These are phyloP conservation scores for Vaccinium macrocarpon DNA, from an alignment of 148 eudicot genomes.

Conservation along the genomic window DNA sequence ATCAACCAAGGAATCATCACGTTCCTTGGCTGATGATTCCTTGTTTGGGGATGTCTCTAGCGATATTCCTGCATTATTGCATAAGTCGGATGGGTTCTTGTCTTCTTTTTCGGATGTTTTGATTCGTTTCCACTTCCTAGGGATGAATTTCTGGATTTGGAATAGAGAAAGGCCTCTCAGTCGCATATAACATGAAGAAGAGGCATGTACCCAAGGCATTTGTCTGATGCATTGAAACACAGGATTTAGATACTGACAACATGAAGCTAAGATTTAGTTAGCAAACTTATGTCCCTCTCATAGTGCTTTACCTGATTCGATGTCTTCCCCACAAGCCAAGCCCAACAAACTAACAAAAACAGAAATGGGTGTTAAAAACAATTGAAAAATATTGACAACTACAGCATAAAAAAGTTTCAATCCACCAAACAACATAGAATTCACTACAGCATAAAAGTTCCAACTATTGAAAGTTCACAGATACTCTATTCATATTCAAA, in stretches of 20 bases:
- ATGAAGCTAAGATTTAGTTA: conserved; percentile 7
- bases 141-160: conserved; percentile 42
- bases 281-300: background rate
- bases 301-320: background rate
- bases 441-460: no score
- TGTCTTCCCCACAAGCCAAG: background rate
- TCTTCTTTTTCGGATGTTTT: conserved; percentile 18
- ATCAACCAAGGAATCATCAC: conserved; percentile 46
- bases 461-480: no score
- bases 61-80: conserved; percentile 8
- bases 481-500: no score
- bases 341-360: background rate
- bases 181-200: conserved; percentile 32
- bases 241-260: background rate
- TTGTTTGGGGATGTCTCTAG: conserved; percentile 15
- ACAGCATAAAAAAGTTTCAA: background rate
- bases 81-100: conserved; percentile 14
- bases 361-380: background rate
- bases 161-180: conserved; percentile 30
- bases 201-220: conserved; percentile 20
- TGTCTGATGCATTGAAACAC: background rate
- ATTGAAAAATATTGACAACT: background rate
- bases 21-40: background rate
- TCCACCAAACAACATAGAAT: background rate
- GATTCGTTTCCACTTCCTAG: conserved; percentile 53